These are phyloP conservation scores for Vaccinium vitisidaea DNA, from an alignment of 148 eudicot genomes.

Conservation along the genomic window DNA sequence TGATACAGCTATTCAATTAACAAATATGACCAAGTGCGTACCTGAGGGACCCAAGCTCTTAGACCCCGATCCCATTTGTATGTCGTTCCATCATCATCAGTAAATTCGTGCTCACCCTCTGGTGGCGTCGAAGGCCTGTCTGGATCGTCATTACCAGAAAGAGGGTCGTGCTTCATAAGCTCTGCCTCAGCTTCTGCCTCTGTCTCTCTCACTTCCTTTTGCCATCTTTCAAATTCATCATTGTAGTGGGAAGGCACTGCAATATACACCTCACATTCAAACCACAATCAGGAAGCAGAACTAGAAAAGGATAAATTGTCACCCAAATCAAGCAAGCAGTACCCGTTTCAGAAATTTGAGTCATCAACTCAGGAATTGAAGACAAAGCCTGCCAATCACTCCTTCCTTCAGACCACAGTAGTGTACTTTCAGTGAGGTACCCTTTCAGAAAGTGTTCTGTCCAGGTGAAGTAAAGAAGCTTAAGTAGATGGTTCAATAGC, in stretches of 20 bases:
- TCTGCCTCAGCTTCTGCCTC: slow-evolving; percentile 61
- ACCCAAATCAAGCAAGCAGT: slow-evolving; percentile 32
- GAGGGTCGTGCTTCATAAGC: slow-evolving; percentile 30
- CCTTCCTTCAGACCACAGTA: slow-evolving; percentile 88
- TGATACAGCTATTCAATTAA: neutral
- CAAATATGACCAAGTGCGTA: slow-evolving; percentile 24
- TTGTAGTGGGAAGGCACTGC: slow-evolving; percentile 55
- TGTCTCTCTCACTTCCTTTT: slow-evolving; percentile 75
- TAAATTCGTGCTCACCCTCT: slow-evolving; percentile 90
- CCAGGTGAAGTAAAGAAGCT: slow-evolving; percentile 55
- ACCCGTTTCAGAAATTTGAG: slow-evolving; percentile 39
- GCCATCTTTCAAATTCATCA: slow-evolving; percentile 82
- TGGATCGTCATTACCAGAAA: slow-evolving; percentile 31
- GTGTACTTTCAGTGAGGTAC: slow-evolving; percentile 64
- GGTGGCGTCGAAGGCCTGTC: slow-evolving; percentile 91
- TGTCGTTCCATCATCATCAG: slow-evolving; percentile 92
- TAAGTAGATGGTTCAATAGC: slow-evolving; percentile 45
- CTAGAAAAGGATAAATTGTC: slow-evolving; percentile 9
- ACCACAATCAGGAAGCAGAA: slow-evolving; percentile 13
- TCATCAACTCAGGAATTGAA: slow-evolving; percentile 63
- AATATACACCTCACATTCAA: slow-evolving; percentile 21
- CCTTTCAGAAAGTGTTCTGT: slow-evolving; percentile 83
- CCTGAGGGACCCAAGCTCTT: slow-evolving; percentile 98
- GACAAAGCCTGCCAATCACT: slow-evolving; percentile 88
- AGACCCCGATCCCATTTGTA: slow-evolving; percentile 87